These are phyloP conservation scores for Plasmodium ovale DNA, from an alignment of 169 alveolate genomes.

Conservation along the genomic window DNA sequence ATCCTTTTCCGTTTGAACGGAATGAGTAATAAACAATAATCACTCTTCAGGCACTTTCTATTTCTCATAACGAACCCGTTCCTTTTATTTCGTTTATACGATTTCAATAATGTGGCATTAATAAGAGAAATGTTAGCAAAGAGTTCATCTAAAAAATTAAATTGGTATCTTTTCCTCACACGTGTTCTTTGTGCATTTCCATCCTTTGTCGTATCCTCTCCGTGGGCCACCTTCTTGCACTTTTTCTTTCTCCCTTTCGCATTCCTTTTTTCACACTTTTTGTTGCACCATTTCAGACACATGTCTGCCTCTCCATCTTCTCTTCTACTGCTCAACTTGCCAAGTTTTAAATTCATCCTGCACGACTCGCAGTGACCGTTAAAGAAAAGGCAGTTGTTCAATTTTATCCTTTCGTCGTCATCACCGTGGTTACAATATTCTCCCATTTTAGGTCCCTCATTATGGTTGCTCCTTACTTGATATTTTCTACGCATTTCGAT, in stretches of 20 bases:
- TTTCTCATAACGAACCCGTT: not conserved
- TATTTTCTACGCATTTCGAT: not conserved
- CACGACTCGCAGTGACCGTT: not conserved
- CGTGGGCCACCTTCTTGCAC: not conserved
- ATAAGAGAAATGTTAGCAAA: not conserved
- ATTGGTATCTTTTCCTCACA: not conserved
- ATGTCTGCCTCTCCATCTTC: too few species aligned
- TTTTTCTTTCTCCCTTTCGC: not conserved
- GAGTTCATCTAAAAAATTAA: not conserved
- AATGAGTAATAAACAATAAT: slow-evolving; percentile 14
- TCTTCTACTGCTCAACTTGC: not conserved
- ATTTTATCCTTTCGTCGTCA: too few species aligned
- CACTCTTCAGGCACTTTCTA: not conserved
- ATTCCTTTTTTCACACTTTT: not conserved
- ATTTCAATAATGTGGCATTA: slow-evolving; percentile 4
- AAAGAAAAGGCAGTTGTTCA: not conserved
- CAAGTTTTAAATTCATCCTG: not conserved
- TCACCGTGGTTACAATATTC: too few species aligned
- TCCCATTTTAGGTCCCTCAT: not conserved
- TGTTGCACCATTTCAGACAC: not conserved
- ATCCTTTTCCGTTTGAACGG: not conserved
- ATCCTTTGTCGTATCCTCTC: not conserved
- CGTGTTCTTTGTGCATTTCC: not conserved
- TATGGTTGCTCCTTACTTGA: not conserved
- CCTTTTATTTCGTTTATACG: slow-evolving; percentile 12